phyloP scores from a whole-genome alignment of 257 asterid species.

The Verbena officinalis region DNA sequence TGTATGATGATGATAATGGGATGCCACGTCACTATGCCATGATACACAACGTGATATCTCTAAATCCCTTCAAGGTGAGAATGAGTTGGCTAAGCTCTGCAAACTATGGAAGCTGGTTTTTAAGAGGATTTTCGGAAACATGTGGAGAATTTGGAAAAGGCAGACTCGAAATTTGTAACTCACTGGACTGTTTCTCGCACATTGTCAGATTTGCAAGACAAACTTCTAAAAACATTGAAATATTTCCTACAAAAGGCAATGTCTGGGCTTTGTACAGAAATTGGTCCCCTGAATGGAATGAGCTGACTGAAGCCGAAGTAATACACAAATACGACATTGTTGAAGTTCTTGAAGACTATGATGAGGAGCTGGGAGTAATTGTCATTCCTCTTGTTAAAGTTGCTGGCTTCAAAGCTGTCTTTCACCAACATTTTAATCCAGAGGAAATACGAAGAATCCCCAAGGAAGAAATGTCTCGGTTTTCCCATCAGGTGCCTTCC shows the following conservation, averaged over 20 bases:
- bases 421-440: constrained; percentile 56
- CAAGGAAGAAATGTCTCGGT: constrained; percentile 57
- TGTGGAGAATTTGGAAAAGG: constrained; percentile 60
- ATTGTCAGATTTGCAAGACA: constrained; percentile 45
- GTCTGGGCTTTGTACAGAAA: constrained; percentile 81
- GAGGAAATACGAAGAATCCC: constrained; percentile 60
- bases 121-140: constrained; percentile 49
- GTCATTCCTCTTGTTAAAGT: constrained; percentile 66
- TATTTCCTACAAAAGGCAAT: constrained; percentile 65
- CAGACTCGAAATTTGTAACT: constrained; percentile 40
- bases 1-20: constrained; percentile 70
- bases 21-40: constrained; percentile 74
- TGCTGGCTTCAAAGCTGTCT: constrained; percentile 64
- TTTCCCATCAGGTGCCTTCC: constrained; percentile 78
- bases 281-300: constrained; percentile 78
- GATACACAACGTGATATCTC: constrained; percentile 60
- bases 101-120: constrained; percentile 46
- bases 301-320: constrained; percentile 55
- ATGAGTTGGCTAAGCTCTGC: constrained; percentile 61
- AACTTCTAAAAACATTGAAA: constrained; percentile 44
- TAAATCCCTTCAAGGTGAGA: constrained; percentile 55
- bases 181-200: constrained; percentile 63
- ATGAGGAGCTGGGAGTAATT: constrained; percentile 59
- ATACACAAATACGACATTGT: constrained; percentile 60
- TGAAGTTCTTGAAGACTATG: constrained; percentile 68